These are phyloP conservation scores for Fraxinus paxiana DNA, from an alignment of 305 asterid species.

Conservation along the genomic window DNA sequence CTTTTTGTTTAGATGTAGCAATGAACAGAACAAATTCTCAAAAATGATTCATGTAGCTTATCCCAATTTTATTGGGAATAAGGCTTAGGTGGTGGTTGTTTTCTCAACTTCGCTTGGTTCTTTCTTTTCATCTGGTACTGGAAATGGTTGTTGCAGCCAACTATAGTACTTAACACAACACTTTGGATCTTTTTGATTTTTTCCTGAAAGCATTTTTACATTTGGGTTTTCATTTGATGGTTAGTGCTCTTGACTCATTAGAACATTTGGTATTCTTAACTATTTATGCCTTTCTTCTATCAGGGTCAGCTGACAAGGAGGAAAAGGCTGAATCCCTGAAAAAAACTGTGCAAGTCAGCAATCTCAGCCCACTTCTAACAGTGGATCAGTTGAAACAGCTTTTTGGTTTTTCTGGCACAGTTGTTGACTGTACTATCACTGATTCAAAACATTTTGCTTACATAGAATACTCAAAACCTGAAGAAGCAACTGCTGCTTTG, in stretches of 20 bases:
- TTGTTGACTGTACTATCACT: slow-evolving; percentile 82
- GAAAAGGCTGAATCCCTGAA: slow-evolving; percentile 59
- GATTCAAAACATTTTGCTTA: slow-evolving; percentile 90
- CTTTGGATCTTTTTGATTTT: not conserved
- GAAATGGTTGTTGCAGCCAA: not conserved
- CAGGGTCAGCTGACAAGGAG: slow-evolving; percentile 49
- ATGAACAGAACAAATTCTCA: not conserved
- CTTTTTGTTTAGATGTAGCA: not conserved
- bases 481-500: slow-evolving; percentile 83
- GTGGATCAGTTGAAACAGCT: slow-evolving; percentile 94
- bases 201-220: not conserved
- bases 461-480: slow-evolving; percentile 82
- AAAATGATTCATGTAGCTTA: not conserved
- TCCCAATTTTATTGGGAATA: not conserved
- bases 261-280: slow-evolving; percentile 12
- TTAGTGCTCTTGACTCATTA: not conserved
- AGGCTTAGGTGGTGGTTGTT: not conserved
- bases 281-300: slow-evolving; percentile 15
- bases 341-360: slow-evolving; percentile 86
- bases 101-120: not conserved
- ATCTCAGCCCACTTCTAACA: slow-evolving; percentile 81
- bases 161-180: not conserved
- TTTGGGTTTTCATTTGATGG: not conserved
- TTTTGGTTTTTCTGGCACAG: slow-evolving; percentile 72
- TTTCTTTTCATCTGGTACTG: not conserved